Conservation (phyloP, 257 asterid species). For the Nicotiana noctiflora region DNA sequence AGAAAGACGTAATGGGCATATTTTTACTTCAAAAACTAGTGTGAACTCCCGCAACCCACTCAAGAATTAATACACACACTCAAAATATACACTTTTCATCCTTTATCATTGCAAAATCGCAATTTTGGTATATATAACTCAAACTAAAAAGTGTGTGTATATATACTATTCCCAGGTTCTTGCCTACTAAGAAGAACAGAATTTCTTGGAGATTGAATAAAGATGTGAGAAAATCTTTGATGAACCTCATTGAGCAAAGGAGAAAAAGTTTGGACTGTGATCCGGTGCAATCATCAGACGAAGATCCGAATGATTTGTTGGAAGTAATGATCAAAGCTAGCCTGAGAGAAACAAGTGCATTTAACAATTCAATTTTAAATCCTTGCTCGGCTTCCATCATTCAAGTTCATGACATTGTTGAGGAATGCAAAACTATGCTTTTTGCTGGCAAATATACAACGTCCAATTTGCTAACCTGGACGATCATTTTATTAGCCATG, state of each 20-base stretch:
- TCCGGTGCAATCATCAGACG: slow-evolving; percentile 32
- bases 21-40: too few relatives aligned
- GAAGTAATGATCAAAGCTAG: slow-evolving; percentile 72
- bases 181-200: slow-evolving; percentile 78
- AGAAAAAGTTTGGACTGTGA: slow-evolving; percentile 11
- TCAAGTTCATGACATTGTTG: slow-evolving; percentile 62
- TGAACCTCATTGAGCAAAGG: slow-evolving; percentile 56
- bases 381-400: not conserved
- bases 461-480: slow-evolving; percentile 83
- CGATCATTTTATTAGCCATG: slow-evolving; percentile 80
- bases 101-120: too few relatives aligned
- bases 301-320: slow-evolving; percentile 69
- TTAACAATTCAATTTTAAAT: not conserved
- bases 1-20: too few relatives aligned
- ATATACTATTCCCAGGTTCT: slow-evolving; percentile 23
- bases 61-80: too few relatives aligned
- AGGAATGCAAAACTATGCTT: slow-evolving; percentile 89
- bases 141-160: not conserved
- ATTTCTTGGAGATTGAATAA: slow-evolving; percentile 80
- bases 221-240: slow-evolving; percentile 58
- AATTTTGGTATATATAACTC: not conserved
- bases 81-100: too few relatives aligned
- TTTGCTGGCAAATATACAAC: slow-evolving; percentile 92
- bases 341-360: slow-evolving; percentile 13
- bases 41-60: too few relatives aligned